Conservation (phyloP, 2,329 filamentous ascomycete genomes). For the Paecilomyces niveus region DNA sequence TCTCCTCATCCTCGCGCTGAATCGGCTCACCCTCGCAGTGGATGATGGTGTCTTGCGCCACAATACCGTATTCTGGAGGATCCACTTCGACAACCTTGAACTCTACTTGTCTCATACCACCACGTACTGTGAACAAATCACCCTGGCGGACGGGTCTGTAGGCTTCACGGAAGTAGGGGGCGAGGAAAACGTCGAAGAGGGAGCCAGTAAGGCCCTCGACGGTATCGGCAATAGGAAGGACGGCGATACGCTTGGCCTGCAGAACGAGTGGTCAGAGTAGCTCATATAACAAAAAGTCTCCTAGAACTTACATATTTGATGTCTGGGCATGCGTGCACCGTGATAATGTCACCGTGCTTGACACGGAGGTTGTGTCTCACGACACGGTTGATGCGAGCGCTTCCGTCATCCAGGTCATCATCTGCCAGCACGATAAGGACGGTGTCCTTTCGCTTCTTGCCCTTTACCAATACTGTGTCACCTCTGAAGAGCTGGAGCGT, state of each 20-base stretch:
- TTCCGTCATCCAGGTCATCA: slow-evolving; percentile 96
- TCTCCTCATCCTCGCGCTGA: slow-evolving; percentile 97
- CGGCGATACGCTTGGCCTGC: slow-evolving; percentile 96
- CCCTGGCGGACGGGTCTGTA: slow-evolving; percentile 96
- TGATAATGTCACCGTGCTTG: slow-evolving; percentile 97
- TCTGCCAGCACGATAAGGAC: slow-evolving; percentile 96
- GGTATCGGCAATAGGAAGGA: slow-evolving; percentile 95
- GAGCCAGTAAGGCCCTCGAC: slow-evolving; percentile 96
- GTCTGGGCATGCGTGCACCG: slow-evolving; percentile 93
- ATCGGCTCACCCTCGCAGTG: slow-evolving; percentile 97
- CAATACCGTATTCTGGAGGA: slow-evolving; percentile 95
- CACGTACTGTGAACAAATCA: slow-evolving; percentile 93
- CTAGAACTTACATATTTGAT: slow-evolving; percentile 92
- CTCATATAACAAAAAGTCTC: background rate
- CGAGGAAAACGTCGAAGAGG: slow-evolving; percentile 97
- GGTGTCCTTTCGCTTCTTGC: slow-evolving; percentile 99
- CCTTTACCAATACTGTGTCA: slow-evolving; percentile 95
- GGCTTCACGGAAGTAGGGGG: slow-evolving; percentile 98
- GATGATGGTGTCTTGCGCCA: slow-evolving; percentile 97
- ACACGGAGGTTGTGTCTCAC: slow-evolving; percentile 97
- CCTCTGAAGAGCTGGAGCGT: slow-evolving; percentile 95
- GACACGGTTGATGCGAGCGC: slow-evolving; percentile 94
- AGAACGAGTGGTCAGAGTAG: slow-evolving; percentile 13
- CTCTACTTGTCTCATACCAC: slow-evolving; percentile 97
- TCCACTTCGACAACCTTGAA: slow-evolving; percentile 99